phyloP scores from a whole-genome alignment of 2,329 filamentous ascomycete genomes.

The Hypomyces rosellus region DNA sequence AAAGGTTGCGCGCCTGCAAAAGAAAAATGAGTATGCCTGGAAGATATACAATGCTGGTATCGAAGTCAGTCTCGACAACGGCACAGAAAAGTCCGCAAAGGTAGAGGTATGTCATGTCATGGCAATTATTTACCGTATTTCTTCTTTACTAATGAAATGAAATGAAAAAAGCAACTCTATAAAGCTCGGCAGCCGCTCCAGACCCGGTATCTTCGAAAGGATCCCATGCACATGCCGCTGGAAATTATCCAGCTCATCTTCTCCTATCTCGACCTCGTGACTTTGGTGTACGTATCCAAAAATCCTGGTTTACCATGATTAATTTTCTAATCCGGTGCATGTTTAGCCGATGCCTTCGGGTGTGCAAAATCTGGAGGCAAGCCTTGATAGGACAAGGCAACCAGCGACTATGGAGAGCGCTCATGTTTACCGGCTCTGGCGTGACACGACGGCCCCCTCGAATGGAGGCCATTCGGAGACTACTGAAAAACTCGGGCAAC shows the following conservation, averaged over 20 bases:
- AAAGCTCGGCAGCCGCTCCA: constrained; percentile 30
- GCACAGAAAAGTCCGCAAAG: constrained; percentile 24
- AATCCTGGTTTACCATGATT: background rate
- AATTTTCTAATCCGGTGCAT: background rate
- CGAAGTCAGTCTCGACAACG: constrained; percentile 24
- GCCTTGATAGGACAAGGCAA: constrained; percentile 24
- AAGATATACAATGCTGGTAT: constrained; percentile 34
- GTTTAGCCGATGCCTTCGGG: constrained; percentile 24
- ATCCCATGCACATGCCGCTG: constrained; percentile 30
- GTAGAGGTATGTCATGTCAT: constrained; percentile 23
- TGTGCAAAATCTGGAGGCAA: constrained; percentile 27
- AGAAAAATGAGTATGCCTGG: constrained; percentile 33
- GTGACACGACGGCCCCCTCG: constrained; percentile 18
- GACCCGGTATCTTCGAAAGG: constrained; percentile 25
- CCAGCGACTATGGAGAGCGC: constrained; percentile 25
- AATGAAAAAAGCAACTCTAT: constrained; percentile 30
- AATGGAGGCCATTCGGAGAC: constrained; percentile 20
- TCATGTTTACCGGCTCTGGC: constrained; percentile 22
- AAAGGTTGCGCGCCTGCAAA: constrained; percentile 32
- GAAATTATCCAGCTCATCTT: constrained; percentile 33
- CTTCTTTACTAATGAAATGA: background rate
- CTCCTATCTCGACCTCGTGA: constrained; percentile 26
- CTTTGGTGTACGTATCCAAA: constrained; percentile 21
- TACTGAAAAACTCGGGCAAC: constrained; percentile 26
- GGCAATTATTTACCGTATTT: background rate